These are phyloP conservation scores for Hirsutella rhossiliensis DNA, from an alignment of 2,329 filamentous ascomycete species.

Conservation along the genomic window DNA sequence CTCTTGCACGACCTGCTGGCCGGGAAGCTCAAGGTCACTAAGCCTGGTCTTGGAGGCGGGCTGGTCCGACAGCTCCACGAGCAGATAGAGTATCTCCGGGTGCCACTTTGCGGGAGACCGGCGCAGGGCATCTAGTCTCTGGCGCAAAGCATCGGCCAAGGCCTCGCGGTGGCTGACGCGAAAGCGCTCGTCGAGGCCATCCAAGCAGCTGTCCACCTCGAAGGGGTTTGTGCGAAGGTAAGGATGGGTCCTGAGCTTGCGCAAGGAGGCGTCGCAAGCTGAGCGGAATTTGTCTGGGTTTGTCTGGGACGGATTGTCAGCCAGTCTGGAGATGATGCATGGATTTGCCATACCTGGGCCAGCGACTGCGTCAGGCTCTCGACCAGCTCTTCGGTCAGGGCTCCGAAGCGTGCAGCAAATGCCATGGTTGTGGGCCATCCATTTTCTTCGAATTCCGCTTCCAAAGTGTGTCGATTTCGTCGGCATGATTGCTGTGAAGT, in stretches of 20 bases:
- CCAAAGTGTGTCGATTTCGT: too few species aligned
- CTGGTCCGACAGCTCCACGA: slow-evolving; percentile 71
- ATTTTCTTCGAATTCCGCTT: neutral
- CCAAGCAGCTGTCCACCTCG: slow-evolving; percentile 50
- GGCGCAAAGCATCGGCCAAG: slow-evolving; percentile 58
- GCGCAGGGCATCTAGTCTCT: slow-evolving; percentile 46
- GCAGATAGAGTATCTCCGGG: slow-evolving; percentile 67
- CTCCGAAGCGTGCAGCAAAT: slow-evolving; percentile 50
- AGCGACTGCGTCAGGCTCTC: slow-evolving; percentile 46
- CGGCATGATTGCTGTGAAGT: too few species aligned
- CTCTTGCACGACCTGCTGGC: slow-evolving; percentile 25
- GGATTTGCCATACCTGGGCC: slow-evolving; percentile 30
- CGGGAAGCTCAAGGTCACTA: slow-evolving; percentile 46
- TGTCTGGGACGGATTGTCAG: slow-evolving; percentile 9
- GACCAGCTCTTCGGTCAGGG: slow-evolving; percentile 61
- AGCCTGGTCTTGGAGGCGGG: slow-evolving; percentile 61
- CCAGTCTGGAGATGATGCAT: neutral
- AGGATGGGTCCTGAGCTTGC: slow-evolving; percentile 39
- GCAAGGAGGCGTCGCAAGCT: slow-evolving; percentile 36
- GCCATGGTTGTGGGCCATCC: slow-evolving; percentile 42
- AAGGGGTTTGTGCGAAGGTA: slow-evolving; percentile 65
- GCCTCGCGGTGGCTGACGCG: slow-evolving; percentile 67
- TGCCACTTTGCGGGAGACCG: slow-evolving; percentile 47
- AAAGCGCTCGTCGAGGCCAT: slow-evolving; percentile 78
- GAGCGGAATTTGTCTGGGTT: slow-evolving; percentile 25